Evolutionary conservation across 2,329 filamentous ascomycete species (phyloP), one percentile per base, ranked within the genome.

Genomic region (Fusarium tricinctum): DNA sequence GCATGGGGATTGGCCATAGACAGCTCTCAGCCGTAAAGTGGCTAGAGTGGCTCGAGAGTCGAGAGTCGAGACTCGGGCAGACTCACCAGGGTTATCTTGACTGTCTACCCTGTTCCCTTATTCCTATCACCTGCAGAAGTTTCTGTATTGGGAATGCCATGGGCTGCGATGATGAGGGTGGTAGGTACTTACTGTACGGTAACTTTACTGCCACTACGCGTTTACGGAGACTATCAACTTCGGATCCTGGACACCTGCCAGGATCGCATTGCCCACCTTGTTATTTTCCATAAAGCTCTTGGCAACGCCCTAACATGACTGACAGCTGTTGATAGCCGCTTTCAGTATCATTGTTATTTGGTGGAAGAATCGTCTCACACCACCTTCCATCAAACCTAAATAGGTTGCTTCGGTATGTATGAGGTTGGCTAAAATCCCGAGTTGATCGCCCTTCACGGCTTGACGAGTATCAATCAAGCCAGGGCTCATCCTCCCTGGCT

Each of bases 131-230:
- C 64, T 73, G 71, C 71, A 72, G 59, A 63, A 50, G 40, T 35
- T 61, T 71, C 71, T 73, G 55, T 48, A 73, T 73, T 63, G 26
- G 71, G 71, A 73, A 68, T 72, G 67, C 69, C 69, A 73, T 73
- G 69, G 69, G 56, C 61, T 43, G 58, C 54, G 39, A 47, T 63
- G 54, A 47, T 66, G 54, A 52, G 47, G 69, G 54, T 40, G 45
- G 28, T 30, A 30, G 57, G 28, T 30, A 30, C 28, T 30, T 53
- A 44, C 50, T 20, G 23, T 19, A 43, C 30, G 19, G 39, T 33
- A 30, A 13, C 28, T 30, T 13, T 47, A 15, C 40, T 35, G 42
- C 20, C 38, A 19, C 61, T 51, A 43, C 61, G 58, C 51, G 61
- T 62, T 61, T 53, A 66, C 43, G 48, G 55, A 46, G 52, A 63